Evolutionary conservation across 1,284 basidiomycete genomes (phyloP), one percentile per base, ranked within the genome.

Genomic region (Fomitopsis betulina): DNA sequence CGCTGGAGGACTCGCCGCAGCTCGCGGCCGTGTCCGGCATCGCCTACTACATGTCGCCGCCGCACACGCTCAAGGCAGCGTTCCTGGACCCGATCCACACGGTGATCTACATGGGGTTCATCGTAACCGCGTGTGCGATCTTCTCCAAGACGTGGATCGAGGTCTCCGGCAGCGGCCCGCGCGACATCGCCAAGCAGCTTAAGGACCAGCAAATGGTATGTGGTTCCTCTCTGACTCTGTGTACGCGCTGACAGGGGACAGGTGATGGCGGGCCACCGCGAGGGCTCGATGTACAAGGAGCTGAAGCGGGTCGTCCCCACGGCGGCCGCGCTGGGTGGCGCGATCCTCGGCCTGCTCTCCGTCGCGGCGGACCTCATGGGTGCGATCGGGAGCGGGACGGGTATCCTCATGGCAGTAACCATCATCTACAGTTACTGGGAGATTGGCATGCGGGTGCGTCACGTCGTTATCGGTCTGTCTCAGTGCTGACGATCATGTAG

Each of bases 61-160:
- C 96, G 32, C 93, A 93, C 73, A 96, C 91, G 23, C 81, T 98
- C 71, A 89, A 84, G 65, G 89, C 90, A 59, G 93, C 92, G 8
- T 77, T 98, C 59, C 76, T 90, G 55, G 96, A 99, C 74, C 96
- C 96, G 3, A 86, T 98, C 69, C 97, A 99, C 79, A 96, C 94
- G 0, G 79, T 85, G 38, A 79, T 98, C 67, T 98, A 99, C 77
- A 88, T 98, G 70, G 77, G 85, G 6, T 98, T 98, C 77, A 97
- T 96, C 76, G 81, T 96, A 60, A 88, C 91, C 35, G 94, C 94
- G 13, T 99, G 96, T 71, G 96, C 96, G 13, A 81, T 98, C 66
- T 98, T 99, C 82, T 96, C 93, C 73, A 98, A 98, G 83, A 97
- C 96, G 5, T 99, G 96, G 96, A 98, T 99, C 68, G 96, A 98